Conservation (phyloP, 2,329 filamentous ascomycete species). For the Westerdykella aurantiaca region DNA sequence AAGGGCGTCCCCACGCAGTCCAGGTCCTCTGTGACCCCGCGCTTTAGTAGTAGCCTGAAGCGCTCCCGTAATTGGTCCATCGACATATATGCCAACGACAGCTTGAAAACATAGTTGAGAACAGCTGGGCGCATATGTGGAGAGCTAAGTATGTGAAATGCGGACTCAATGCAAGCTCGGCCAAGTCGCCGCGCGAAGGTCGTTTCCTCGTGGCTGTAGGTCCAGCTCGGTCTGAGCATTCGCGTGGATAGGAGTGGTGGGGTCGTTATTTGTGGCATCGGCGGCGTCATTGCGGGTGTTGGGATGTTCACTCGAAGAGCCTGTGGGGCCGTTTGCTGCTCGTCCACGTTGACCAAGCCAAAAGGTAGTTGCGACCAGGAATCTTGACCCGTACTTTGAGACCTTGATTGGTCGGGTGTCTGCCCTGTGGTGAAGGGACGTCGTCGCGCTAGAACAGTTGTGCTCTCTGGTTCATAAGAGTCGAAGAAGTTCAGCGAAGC, state of each 20-base stretch:
- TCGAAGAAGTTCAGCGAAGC: too few species aligned
- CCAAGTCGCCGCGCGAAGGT: slow-evolving; percentile 68
- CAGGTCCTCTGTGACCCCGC: slow-evolving; percentile 45
- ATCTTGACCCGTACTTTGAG: slow-evolving; percentile 1
- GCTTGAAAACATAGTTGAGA: slow-evolving; percentile 57
- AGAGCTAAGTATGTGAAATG: slow-evolving; percentile 54
- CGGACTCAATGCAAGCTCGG: slow-evolving; percentile 58
- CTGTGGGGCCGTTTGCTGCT: slow-evolving; percentile 26
- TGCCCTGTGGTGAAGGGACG: slow-evolving; percentile 13
- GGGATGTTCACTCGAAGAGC: slow-evolving; percentile 20
- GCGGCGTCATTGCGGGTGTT: slow-evolving; percentile 21
- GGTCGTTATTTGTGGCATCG: slow-evolving; percentile 18
- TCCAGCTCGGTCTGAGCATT: slow-evolving; percentile 39
- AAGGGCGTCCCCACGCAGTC: slow-evolving; percentile 58
- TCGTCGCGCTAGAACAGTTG: slow-evolving; percentile 7
- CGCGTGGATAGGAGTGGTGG: slow-evolving; percentile 27
- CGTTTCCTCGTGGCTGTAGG: slow-evolving; percentile 58
- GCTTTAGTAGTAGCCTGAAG: slow-evolving; percentile 38
- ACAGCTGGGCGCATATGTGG: slow-evolving; percentile 19
- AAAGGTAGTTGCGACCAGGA: slow-evolving; percentile 20
- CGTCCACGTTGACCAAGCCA: slow-evolving; percentile 22
- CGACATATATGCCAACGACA: slow-evolving; percentile 57
- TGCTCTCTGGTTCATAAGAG: slow-evolving; percentile 1
- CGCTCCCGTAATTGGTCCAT: slow-evolving; percentile 36
- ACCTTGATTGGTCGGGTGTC: slow-evolving; percentile 17